Base-by-base conservation (phyloP, 1,284 basidiomycete genomes). In the Anthracocystis walkeri region DNA sequence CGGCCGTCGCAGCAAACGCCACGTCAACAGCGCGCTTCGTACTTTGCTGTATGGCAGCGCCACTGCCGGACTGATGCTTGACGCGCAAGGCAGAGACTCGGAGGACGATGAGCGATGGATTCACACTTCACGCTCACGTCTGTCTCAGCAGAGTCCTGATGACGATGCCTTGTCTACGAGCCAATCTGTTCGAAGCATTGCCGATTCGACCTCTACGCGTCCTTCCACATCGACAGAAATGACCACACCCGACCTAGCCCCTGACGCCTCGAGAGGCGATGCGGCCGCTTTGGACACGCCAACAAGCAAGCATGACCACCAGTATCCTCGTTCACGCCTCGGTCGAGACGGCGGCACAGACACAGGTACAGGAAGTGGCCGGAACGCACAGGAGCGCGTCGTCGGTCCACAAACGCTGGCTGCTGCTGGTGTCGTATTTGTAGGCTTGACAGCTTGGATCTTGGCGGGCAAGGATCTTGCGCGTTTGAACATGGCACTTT, bases 21-120 rank as follows among this genome's bases (percentile, higher is more conserved):
- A 80, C 44, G 58, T 79, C 52, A 80, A 80, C 64, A 77, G 72
- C 31, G 70, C 65, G 3, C 62, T 80, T 18, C 66, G 78, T 14
- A 53, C 74, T 6, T 51, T 80, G 57, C 64, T 80, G 10, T 80
- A 80, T 40, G 67, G 72, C 50, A 74, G 66, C 40, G 25, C 62
- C 14, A 41, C 58, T 23, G 75, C 75, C 12, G 66, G 70, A 2
- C 48, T 70, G 31, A 42, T 57, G 29, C 50, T 67, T 8, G 68
- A 68, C 14, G 40, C 51, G 10, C 52, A 59, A 7, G 65, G 49
- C 5, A 27, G 61, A 50, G 67, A 65, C 23, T 51, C 50, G 49
- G 67, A 65, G 20, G 70, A 64, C n/a, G 64, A 67, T n/a, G 67
- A 65, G 35, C 42, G 45, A 35, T 73, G 75, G 65, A 38, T 55